phyloP scores from a whole-genome alignment of 2,329 filamentous ascomycete species.

The Oidium heveae region DNA sequence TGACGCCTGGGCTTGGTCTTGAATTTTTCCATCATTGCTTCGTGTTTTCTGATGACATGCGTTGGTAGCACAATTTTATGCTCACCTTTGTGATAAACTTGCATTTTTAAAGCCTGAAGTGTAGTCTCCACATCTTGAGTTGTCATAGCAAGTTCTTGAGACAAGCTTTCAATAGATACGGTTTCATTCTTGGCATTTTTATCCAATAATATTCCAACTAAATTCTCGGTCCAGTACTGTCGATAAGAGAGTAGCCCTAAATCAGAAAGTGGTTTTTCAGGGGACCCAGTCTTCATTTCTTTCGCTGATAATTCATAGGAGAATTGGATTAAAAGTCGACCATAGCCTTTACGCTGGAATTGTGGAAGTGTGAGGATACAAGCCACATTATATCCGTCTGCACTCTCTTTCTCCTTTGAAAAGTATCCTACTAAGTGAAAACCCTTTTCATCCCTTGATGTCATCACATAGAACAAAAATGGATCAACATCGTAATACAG shows the following conservation, averaged over 20 bases:
- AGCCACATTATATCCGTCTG: slow-evolving; percentile 90
- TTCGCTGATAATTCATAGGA: slow-evolving; percentile 92
- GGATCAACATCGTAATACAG: slow-evolving; percentile 99
- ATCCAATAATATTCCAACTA: slow-evolving; percentile 64
- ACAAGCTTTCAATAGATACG: slow-evolving; percentile 69
- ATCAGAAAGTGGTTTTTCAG: slow-evolving; percentile 90
- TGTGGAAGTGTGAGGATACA: slow-evolving; percentile 94
- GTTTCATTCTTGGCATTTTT: slow-evolving; percentile 41
- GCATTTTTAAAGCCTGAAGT: slow-evolving; percentile 78
- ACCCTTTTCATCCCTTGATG: slow-evolving; percentile 62
- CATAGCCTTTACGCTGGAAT: slow-evolving; percentile 86
- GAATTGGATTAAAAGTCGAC: slow-evolving; percentile 82
- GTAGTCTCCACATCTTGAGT: slow-evolving; percentile 91
- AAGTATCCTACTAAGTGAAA: slow-evolving; percentile 98
- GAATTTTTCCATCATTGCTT: slow-evolving; percentile 51
- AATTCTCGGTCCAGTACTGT: slow-evolving; percentile 92
- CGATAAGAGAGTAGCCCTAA: slow-evolving; percentile 80
- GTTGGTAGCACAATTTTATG: slow-evolving; percentile 89
- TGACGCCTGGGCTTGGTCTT: slow-evolving; percentile 50
- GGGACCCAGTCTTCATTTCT: slow-evolving; percentile 82
- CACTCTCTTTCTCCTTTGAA: slow-evolving; percentile 92
- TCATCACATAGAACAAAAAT: slow-evolving; percentile 97
- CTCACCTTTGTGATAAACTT: slow-evolving; percentile 85
- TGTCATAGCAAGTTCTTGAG: slow-evolving; percentile 69
- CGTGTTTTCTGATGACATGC: slow-evolving; percentile 39